These are phyloP conservation scores for Hericium erinaceus DNA, from an alignment of 768 basidiomycete genomes.

Conservation along the genomic window DNA sequence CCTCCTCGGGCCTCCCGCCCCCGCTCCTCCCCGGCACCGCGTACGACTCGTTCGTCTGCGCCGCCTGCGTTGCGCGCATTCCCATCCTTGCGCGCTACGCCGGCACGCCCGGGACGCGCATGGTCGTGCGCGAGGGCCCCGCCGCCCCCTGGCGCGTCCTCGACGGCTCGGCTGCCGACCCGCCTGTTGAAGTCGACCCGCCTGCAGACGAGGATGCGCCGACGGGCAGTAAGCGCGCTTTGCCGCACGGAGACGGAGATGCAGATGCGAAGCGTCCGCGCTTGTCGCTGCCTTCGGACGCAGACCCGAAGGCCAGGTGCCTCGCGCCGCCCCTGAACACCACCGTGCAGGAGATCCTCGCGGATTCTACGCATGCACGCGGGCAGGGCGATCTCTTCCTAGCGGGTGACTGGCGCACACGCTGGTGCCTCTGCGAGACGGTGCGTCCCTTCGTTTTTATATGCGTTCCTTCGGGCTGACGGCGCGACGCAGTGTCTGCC, in stretches of 20 bases:
- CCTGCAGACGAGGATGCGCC: slow-evolving; percentile 1
- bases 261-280: slow-evolving; percentile 31
- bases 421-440: slow-evolving; percentile 69
- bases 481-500: slow-evolving; percentile 42
- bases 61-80: slow-evolving; percentile 51
- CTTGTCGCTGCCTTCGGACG: slow-evolving; percentile 24
- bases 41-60: slow-evolving; percentile 73
- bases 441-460: slow-evolving; percentile 27
- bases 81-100: slow-evolving; percentile 50
- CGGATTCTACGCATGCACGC: slow-evolving; percentile 21
- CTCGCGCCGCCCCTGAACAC: slow-evolving; percentile 44
- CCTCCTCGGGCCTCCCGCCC: slow-evolving; percentile 57
- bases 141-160: slow-evolving; percentile 45
- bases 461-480: not conserved
- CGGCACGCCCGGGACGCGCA: slow-evolving; percentile 56
- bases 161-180: slow-evolving; percentile 22
- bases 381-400: slow-evolving; percentile 72
- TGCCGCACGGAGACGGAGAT: not conserved
- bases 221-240: not conserved
- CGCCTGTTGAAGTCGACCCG: slow-evolving; percentile 16
- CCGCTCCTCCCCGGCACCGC: slow-evolving; percentile 57
- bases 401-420: slow-evolving; percentile 58
- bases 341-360: slow-evolving; percentile 37
- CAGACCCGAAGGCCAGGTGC: slow-evolving; percentile 26
- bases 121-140: slow-evolving; percentile 49